Conservation (phyloP, 129 eudicot genomes). For the Centaurea solstitialis region DNA sequence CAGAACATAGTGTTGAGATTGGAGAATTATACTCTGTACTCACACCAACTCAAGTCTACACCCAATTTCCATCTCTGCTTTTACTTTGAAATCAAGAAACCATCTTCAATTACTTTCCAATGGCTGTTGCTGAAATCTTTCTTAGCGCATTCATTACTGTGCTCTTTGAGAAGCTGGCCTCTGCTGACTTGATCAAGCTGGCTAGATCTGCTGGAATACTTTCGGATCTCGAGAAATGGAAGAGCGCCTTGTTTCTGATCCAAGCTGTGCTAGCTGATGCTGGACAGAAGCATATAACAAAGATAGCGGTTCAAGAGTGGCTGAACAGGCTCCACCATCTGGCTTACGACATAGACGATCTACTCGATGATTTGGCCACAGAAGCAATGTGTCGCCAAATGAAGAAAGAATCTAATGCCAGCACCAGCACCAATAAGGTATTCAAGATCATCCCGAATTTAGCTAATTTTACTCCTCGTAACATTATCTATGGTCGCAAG, state of each 20-base stretch:
- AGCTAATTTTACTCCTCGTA: background rate
- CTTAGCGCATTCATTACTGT: too few relatives aligned
- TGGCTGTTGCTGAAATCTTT: too few relatives aligned
- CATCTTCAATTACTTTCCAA: too few relatives aligned
- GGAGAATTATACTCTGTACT: too few relatives aligned
- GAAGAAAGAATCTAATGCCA: background rate
- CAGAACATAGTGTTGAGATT: too few relatives aligned
- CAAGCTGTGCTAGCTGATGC: slow-evolving; percentile 45
- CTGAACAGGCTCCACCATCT: slow-evolving; percentile 31
- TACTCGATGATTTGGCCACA: slow-evolving; percentile 35
- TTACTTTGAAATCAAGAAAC: too few relatives aligned
- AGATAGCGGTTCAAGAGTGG: slow-evolving; percentile 31
- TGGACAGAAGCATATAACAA: slow-evolving; percentile 35
- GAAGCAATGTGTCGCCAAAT: slow-evolving; percentile 22
- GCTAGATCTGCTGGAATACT: too few relatives aligned
- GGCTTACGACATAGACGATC: slow-evolving; percentile 40
- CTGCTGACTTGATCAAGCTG: background rate
- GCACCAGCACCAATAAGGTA: background rate
- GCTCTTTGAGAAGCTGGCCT: slow-evolving; percentile 4
- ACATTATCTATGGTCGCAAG: background rate
- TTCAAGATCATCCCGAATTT: background rate
- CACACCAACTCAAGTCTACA: too few relatives aligned
- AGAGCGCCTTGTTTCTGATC: background rate
- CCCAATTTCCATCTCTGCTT: too few relatives aligned
- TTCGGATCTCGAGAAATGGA: background rate